Conservation (phyloP, 106 monocot species). For the Dendrobium nobile region DNA sequence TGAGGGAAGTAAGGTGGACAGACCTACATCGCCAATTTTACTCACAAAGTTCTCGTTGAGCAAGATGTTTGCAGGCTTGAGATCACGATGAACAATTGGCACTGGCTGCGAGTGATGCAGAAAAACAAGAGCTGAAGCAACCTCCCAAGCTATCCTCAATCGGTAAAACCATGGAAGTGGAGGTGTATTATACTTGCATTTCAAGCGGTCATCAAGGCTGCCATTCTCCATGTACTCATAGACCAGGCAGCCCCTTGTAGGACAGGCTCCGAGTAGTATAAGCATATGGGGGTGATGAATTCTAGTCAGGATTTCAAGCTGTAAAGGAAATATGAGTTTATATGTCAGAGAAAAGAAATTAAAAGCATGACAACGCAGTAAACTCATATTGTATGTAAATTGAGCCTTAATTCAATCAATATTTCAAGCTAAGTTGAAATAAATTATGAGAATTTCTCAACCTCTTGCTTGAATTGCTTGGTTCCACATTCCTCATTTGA, state of each 20-base stretch:
- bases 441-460: not conserved
- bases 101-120: conserved; percentile 40
- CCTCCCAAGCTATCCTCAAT: conserved; percentile 53
- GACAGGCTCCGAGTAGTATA: conserved; percentile 50
- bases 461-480: conserved; percentile 44
- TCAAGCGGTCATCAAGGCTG: conserved; percentile 48
- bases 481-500: conserved; percentile 20
- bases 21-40: conserved; percentile 62
- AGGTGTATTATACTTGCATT: conserved; percentile 19
- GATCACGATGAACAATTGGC: conserved; percentile 59
- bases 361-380: not conserved
- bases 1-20: conserved; percentile 35
- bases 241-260: conserved; percentile 38
- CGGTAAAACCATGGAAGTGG: conserved; percentile 48
- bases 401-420: not conserved
- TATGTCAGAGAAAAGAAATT: not conserved
- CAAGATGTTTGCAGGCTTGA: conserved; percentile 71
- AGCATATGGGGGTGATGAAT: conserved; percentile 49
- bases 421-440: not conserved
- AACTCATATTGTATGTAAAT: not conserved
- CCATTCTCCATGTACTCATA: conserved; percentile 73
- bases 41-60: conserved; percentile 44
- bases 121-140: conserved; percentile 46
- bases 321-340: not conserved
- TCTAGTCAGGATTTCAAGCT: conserved; percentile 50